Evolutionary conservation across 2,329 filamentous ascomycete genomes (phyloP), one percentile per base, ranked within the genome.

Genomic region (Ploettnerulaceae sp.): DNA sequence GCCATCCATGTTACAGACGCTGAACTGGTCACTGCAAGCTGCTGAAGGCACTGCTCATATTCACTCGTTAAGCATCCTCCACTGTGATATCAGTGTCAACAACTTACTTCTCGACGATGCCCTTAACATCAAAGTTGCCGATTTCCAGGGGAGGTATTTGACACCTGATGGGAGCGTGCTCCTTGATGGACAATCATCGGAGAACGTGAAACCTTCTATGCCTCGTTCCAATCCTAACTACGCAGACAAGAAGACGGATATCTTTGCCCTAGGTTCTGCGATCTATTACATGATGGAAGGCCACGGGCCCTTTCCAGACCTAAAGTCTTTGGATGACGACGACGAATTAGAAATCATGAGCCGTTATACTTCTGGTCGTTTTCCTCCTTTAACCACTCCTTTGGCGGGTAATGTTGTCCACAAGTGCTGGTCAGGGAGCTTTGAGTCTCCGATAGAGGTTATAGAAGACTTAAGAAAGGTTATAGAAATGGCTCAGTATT

Each of bases 211-310:
- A 28, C 56, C 49, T 7, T 60, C 42, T 12, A 56, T 57, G 49
- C 56, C 56, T 26, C 56, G 57, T 29, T 11, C 18, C 12, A 37
- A 53, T 42, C 36, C 33, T 12, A 44, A 57, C 8, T 31, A 48
- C 31, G 48, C 53, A 9, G 48, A 56, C 38, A 11, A 17, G 2
- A 56, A 51, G 24, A 57, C 53, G 7, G 54, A 61, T 39, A 51
- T 60, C 21, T 61, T 61, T 32, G 53, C 59, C 29, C 43, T 61
- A 11, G 54, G 58, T 7, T 54, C 57, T 8, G 37, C 53, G 3
- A 54, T 62, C 8, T 61, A 58, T 39, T 37, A 49, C 25, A 60
- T 58, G 14, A 53, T 60, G 24, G 28, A 12, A 14, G 47, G 51
- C 5, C 42, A 51, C 15, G 40, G 40, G 28, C 51, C 53, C 1